Evolutionary conservation across 2,329 filamentous ascomycete species (phyloP).

Genomic region (Grosmannia huntii): DNA sequence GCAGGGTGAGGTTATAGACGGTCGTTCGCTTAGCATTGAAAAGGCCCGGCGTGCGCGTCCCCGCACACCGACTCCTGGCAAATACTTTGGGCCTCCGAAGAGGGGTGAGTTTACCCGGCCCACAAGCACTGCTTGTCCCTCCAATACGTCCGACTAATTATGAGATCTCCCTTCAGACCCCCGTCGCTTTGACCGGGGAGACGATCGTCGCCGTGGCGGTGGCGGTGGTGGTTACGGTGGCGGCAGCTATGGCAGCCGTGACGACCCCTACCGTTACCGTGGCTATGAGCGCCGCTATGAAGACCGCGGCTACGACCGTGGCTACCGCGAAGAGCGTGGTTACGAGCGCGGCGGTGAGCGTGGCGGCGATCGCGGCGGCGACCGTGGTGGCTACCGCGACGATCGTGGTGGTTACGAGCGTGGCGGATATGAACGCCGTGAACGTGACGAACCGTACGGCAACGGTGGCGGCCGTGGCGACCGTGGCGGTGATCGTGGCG

Average conservation of each 20-base stretch:
- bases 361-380: conserved; percentile 37
- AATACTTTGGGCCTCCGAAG: conserved; percentile 98
- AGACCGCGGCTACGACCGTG: conserved; percentile 21
- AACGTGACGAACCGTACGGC: conserved; percentile 26
- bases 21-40: conserved; percentile 93
- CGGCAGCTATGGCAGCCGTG: conserved; percentile 36
- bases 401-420: conserved; percentile 42
- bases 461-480: conserved; percentile 28
- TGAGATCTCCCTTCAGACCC: conserved; percentile 5
- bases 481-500: conserved; percentile 29
- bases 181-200: conserved; percentile 43
- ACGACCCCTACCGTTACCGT: conserved; percentile 21
- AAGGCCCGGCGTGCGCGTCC: conserved; percentile 93
- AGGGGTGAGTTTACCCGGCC: conserved; percentile 54
- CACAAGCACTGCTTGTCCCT: conserved; percentile 13
- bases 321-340: conserved; percentile 33
- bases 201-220: conserved; percentile 48
- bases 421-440: conserved; percentile 36
- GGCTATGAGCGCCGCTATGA: conserved; percentile 21
- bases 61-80: conserved; percentile 91
- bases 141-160: background rate
- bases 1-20: conserved; percentile 89
- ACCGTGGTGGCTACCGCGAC: conserved; percentile 34
- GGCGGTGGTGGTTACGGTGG: conserved; percentile 35
- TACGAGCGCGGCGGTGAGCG: conserved; percentile 28